Percentiles rank a stretch among this genome's conserved stretches.
Conservation (phyloP, 108 stramenopile species). For the Discostella stelligeroides region DNA sequence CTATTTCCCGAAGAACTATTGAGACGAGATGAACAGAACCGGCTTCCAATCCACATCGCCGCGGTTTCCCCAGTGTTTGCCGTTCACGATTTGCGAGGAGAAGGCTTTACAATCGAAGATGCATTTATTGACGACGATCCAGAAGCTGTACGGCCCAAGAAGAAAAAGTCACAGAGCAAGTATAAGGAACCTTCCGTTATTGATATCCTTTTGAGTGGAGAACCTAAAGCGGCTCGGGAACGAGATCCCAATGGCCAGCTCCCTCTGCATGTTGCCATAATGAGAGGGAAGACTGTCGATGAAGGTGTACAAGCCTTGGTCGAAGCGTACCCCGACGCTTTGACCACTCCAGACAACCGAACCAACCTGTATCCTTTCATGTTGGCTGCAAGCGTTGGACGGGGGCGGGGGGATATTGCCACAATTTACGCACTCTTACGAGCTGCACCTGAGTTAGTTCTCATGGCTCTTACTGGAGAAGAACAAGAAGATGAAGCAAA, state of each 20-base stretch:
- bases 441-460: constrained; percentile 56
- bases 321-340: constrained; percentile 44
- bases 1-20: constrained; percentile 53
- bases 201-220: constrained; percentile 40
- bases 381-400: constrained; percentile 51
- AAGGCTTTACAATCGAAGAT: constrained; percentile 56
- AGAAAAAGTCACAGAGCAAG: constrained; percentile 35
- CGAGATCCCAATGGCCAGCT: constrained; percentile 50
- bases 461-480: constrained; percentile 20
- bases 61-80: constrained; percentile 55
- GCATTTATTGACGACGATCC: constrained; percentile 36
- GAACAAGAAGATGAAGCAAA: constrained; percentile 7
- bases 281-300: constrained; percentile 50
- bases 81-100: constrained; percentile 65
- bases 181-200: constrained; percentile 47
- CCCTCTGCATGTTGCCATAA: constrained; percentile 62
- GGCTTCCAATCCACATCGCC: constrained; percentile 59
- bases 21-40: constrained; percentile 49
- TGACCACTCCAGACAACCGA: constrained; percentile 46
- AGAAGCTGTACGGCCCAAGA: constrained; percentile 39
- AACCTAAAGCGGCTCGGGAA: constrained; percentile 44
- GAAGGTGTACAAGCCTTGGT: constrained; percentile 55
- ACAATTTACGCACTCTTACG: constrained; percentile 63
- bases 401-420: constrained; percentile 25
- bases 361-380: constrained; percentile 59